Base-by-base conservation (phyloP, 495 filamentous ascomycete genomes). In the Penicillium soppii region DNA sequence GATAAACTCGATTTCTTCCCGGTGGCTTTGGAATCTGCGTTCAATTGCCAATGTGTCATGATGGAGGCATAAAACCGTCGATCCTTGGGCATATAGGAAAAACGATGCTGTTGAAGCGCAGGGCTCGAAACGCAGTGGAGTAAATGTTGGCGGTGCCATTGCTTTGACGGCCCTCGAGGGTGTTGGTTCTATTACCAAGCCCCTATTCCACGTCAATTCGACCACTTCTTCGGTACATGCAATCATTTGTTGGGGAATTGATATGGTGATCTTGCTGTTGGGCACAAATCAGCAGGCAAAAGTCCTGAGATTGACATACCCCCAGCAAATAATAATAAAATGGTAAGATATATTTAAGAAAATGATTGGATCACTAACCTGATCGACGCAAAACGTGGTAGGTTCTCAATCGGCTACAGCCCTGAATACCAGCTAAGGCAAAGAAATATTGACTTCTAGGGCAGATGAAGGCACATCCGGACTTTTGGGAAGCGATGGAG, bases 41-140 rank as follows among this genome's bases (percentile, higher is more conserved):
- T 97, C 95, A 51, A 97, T 82, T 30, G 88, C 90, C 33, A 97
- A 70, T 9, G 87, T 96, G 66, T 98, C 95, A 69, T 97, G 90
- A 55, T 95, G 89, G 21, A 89, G 78, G 62, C 89, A 92, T 13
- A 94, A 73, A 43, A 97, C 83, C 20, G 81, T 76, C 47, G 80
- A 84, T 16, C 87, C 87, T 65, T 95, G 90, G 30, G 90, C 82
- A 67, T 91, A 95, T 25, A 97, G 80, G 54, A 96, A 88, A 69
- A 91, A 83, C 4, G 89, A 90, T 4, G 87, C 89, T 8, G 91
- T 95, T 39, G 91, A 90, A 1, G 90, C 88, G 59, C 88, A 92
- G 29, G 91, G 85, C 56, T 91, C 88, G 57, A 96, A 89, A 50
- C 80, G 80, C 56, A 79, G 74, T 40, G 78, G 72, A 35, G 73